These are phyloP conservation scores for Paramecium biaurelia DNA, from an alignment of 73 alveolate species.

Conservation along the genomic window DNA sequence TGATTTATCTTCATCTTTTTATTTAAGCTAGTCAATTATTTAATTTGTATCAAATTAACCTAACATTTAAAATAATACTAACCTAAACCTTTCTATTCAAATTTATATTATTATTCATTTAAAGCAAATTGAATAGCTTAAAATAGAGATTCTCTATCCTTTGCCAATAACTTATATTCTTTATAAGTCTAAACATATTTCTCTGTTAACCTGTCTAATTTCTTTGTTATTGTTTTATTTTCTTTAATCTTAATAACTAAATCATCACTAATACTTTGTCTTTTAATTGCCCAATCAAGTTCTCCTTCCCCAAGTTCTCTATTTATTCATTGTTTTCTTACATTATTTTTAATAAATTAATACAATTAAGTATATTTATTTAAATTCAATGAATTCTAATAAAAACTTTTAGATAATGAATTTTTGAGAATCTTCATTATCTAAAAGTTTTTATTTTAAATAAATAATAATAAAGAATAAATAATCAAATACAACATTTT, in stretches of 20 bases:
- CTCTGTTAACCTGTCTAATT: constrained; percentile 28
- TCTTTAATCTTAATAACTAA: constrained; percentile 29
- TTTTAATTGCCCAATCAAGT: not conserved
- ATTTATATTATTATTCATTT: not conserved
- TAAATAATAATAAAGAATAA: not conserved
- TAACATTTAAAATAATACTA: not conserved
- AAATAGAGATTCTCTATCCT: constrained; percentile 40
- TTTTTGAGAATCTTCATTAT: not conserved
- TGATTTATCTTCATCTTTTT: constrained; percentile 36
- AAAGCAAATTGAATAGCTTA: not conserved
- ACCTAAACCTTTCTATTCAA: constrained; percentile 39
- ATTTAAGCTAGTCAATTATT: not conserved
- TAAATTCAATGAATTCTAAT: not conserved
- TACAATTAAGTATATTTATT: not conserved
- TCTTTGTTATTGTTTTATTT: constrained; percentile 35
- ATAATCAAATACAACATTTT: not conserved
- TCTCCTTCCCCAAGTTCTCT: not conserved
- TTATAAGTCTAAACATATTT: constrained; percentile 54
- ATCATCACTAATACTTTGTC: not conserved
- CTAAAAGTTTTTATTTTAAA: too few species aligned
- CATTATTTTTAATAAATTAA: not conserved
- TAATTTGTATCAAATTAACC: constrained; percentile 29
- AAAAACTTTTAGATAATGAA: not conserved
- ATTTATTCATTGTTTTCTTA: not conserved
- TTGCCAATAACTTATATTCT: constrained; percentile 28